Percentiles rank a stretch among this genome's conserved stretches.
Evolutionary conservation across 1,139 yeast species (phyloP).

Genomic region (Saccharomyces uvarum): DNA sequence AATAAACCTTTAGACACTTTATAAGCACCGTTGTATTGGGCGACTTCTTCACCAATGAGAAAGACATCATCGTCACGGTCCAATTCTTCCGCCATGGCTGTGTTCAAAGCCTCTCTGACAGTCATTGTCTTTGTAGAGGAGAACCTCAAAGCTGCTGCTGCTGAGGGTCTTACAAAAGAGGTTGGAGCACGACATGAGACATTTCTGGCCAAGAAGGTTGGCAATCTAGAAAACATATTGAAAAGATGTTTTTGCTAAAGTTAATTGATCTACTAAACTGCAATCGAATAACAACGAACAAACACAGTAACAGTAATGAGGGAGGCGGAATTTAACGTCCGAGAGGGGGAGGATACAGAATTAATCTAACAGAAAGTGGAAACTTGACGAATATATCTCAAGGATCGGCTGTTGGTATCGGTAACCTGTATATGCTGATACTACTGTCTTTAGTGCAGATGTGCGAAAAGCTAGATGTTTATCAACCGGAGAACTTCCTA

Average conservation of each 20-base stretch:
- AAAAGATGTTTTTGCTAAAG: neutral
- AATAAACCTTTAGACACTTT: slow-evolving; percentile 91
- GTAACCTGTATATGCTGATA: neutral
- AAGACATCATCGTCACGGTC: slow-evolving; percentile 92
- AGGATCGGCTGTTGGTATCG: neutral
- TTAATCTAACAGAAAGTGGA: neutral
- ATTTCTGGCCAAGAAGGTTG: slow-evolving; percentile 1
- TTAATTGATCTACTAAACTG: neutral
- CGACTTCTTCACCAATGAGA: slow-evolving; percentile 98
- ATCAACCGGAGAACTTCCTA: neutral
- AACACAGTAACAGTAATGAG: neutral
- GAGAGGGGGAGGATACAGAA: neutral
- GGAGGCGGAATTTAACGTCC: slow-evolving; percentile 1
- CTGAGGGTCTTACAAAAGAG: slow-evolving; percentile 5
- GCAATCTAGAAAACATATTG: slow-evolving; percentile 1
- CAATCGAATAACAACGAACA: neutral
- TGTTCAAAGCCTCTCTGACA: slow-evolving; percentile 93
- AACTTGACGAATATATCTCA: neutral
- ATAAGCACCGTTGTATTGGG: slow-evolving; percentile 98
- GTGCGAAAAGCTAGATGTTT: neutral
- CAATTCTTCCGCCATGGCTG: slow-evolving; percentile 94
- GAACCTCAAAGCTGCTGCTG: slow-evolving; percentile 17
- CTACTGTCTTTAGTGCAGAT: neutral
- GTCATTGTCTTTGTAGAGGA: slow-evolving; percentile 63
- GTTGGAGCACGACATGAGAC: neutral